Percentiles rank a stretch among this genome's conserved stretches.
These are phyloP conservation scores for Ceriops decandra DNA, from an alignment of 345 rosid species.

Conservation along the genomic window DNA sequence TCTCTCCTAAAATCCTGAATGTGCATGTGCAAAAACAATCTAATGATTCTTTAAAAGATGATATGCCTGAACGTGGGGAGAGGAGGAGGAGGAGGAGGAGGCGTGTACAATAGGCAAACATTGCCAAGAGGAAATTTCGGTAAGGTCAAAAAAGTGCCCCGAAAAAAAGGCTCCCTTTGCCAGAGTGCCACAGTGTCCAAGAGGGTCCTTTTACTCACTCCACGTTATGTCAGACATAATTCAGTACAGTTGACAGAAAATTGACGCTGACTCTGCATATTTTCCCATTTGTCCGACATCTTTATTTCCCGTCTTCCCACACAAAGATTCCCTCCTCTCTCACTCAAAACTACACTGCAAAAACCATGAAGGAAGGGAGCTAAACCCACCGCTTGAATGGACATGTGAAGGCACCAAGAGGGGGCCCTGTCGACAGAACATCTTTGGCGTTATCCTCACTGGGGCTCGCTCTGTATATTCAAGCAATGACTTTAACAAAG, in stretches of 20 bases:
- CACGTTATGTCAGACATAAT: background rate
- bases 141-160: slow-evolving; percentile 30
- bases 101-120: slow-evolving; percentile 9
- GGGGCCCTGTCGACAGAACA: slow-evolving; percentile 16
- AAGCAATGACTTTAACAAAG: slow-evolving; percentile 49
- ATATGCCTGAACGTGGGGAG: background rate
- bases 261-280: slow-evolving; percentile 12
- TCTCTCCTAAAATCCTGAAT: too few relatives aligned
- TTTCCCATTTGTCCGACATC: background rate
- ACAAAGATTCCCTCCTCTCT: slow-evolving; percentile 21
- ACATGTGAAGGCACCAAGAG: slow-evolving; percentile 19
- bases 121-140: background rate
- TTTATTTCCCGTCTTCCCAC: slow-evolving; percentile 15
- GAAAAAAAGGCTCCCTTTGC: slow-evolving; percentile 16
- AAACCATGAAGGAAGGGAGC: slow-evolving; percentile 37
- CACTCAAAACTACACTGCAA: slow-evolving; percentile 17
- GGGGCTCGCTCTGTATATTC: slow-evolving; percentile 35
- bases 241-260: slow-evolving; percentile 6
- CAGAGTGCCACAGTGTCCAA: slow-evolving; percentile 23
- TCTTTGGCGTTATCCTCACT: slow-evolving; percentile 28
- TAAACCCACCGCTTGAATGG: slow-evolving; percentile 32
- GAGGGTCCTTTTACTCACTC: slow-evolving; percentile 23
- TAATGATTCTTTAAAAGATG: slow-evolving; percentile 14
- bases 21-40: background rate
- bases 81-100: background rate